Evolutionary conservation across 345 rosid genomes (phyloP).

Genomic region (Cardamine resedifolia): DNA sequence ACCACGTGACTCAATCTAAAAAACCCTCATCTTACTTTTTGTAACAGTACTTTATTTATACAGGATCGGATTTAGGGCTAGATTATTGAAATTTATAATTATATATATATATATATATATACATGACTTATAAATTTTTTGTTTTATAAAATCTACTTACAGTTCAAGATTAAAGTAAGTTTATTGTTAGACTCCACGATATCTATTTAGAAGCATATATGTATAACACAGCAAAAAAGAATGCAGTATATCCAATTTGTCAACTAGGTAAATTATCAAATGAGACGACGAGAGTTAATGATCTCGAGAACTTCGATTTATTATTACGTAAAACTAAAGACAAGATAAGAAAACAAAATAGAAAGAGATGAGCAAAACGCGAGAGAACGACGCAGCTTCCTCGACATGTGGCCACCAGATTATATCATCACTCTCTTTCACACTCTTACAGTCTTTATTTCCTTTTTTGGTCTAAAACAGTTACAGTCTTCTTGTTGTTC

Average conservation of each 20-base stretch:
- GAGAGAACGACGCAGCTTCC: slow-evolving; percentile 31
- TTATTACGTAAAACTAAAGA: background rate
- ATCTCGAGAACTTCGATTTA: background rate
- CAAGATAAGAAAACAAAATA: slow-evolving; percentile 8
- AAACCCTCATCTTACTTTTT: slow-evolving; percentile 4
- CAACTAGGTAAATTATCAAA: background rate
- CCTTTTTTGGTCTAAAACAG: background rate
- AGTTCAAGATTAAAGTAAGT: background rate
- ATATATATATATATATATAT: too few species aligned
- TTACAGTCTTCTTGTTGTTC: background rate
- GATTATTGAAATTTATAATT: background rate
- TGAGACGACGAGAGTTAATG: background rate
- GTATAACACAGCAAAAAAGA: background rate
- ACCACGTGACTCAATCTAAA: slow-evolving; percentile 17
- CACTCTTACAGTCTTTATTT: background rate
- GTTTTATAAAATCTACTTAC: too few species aligned
- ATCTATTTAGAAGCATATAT: background rate
- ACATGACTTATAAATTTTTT: too few species aligned
- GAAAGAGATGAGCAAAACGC: slow-evolving; percentile 28
- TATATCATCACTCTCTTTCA: slow-evolving; percentile 20
- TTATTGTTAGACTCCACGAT: background rate
- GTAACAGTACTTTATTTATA: background rate
- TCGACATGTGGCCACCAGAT: slow-evolving; percentile 14
- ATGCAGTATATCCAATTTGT: background rate
- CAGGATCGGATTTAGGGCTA: background rate